These are phyloP conservation scores for Lecanosticta acicola DNA, from an alignment of 2,329 filamentous ascomycete genomes.

Conservation along the genomic window DNA sequence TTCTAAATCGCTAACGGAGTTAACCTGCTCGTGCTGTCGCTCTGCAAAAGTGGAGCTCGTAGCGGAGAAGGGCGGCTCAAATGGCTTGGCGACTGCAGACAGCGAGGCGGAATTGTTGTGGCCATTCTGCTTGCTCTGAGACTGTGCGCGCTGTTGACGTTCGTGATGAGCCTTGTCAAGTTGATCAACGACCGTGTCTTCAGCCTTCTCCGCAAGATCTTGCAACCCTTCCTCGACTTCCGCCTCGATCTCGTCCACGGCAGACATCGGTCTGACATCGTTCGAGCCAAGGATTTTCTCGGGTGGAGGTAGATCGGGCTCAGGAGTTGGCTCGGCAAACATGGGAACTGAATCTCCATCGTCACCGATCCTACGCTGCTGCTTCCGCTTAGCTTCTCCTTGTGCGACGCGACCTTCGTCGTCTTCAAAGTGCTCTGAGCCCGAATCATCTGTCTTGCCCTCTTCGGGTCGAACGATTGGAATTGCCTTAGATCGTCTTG, in stretches of 20 bases:
- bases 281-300: conserved; percentile 24
- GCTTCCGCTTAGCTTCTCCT: conserved; percentile 65
- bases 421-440: conserved; percentile 44
- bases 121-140: background rate
- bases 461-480: conserved; percentile 59
- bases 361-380: conserved; percentile 60
- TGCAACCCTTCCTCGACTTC: conserved; percentile 13
- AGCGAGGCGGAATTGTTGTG: conserved; percentile 46
- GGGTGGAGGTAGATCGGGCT: conserved; percentile 21
- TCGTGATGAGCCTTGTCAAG: conserved; percentile 5
- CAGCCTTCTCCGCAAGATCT: conserved; percentile 14
- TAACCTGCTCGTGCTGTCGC: conserved; percentile 13
- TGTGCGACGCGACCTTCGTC: conserved; percentile 59
- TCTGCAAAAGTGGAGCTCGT: conserved; percentile 1
- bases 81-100: conserved; percentile 66
- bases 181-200: conserved; percentile 4
- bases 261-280: conserved; percentile 13
- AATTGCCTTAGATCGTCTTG: conserved; percentile 73
- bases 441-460: conserved; percentile 16
- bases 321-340: conserved; percentile 55
- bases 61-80: conserved; percentile 42
- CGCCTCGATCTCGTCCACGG: conserved; percentile 9
- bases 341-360: conserved; percentile 68
- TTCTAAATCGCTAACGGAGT: conserved; percentile 30
- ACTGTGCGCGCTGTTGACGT: background rate